Base-by-base conservation (phyloP, 164 flowering plant species). In the Dillenia turbinata region DNA sequence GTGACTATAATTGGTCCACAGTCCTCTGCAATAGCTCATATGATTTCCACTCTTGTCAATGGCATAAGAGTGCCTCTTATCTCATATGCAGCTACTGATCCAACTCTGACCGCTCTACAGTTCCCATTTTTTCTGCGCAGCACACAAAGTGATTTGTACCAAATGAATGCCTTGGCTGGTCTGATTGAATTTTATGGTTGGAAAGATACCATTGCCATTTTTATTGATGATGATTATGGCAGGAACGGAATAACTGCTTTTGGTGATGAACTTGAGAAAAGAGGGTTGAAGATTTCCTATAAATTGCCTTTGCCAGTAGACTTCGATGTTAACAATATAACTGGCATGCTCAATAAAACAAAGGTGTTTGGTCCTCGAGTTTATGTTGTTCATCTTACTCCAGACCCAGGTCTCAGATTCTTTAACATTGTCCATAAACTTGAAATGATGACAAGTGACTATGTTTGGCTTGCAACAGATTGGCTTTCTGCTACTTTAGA, bases 1-100 rank as follows among this genome's bases (percentile, higher is more conserved):
- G 86, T 85, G 61, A 85, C 92, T 56, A 74, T 86, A 53, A 75
- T 92, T 56, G 98, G 98, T 24, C 98, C 98, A 33, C 92, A 81
- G 54, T 87, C 98, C 11, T 92, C 98, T 12, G 64, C 79, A 44
- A 75, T 83, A 57, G 98, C 96, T 54, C 98, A 88, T 66, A 71
- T 81, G 66, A 71, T 86, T 47, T 79, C 95, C 49, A 64, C 70
- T 24, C 65, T 85, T 62, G 85, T 83, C n/a, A 82, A 73, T 66
- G 90, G 79, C 61, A 83, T 89, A 50, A 81, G 85, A 57, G 85
- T 92, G 26, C 98, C 98, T 12, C 83, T 88, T 43, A 45, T 92
- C 54, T 88, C 98, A 24, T 91, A 71, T 72, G 85, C 83, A 43
- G 93, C 90, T 50, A 88, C 96, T 40, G 97, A 91, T 64, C 94